These are phyloP conservation scores for Linum tenue DNA, from an alignment of 345 rosid species.

Conservation along the genomic window DNA sequence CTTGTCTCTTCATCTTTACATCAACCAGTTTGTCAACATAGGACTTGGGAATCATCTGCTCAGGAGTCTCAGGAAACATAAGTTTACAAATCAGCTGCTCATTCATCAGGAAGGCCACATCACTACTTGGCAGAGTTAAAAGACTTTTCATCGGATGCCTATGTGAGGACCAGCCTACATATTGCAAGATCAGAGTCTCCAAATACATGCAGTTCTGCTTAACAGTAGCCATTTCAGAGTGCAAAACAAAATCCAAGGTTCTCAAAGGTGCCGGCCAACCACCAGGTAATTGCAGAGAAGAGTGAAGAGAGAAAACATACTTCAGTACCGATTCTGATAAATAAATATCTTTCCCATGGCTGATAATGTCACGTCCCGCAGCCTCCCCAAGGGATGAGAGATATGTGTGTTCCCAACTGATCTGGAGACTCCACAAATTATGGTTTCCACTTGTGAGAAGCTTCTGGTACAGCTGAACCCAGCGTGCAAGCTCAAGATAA, in stretches of 20 bases:
- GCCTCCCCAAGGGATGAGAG: constrained; percentile 67
- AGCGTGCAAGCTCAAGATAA: constrained; percentile 78
- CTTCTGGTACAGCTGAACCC: constrained; percentile 76
- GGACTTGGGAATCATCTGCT: constrained; percentile 8
- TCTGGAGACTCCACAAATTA: constrained; percentile 69
- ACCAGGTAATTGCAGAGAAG: constrained; percentile 51
- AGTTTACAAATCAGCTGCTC: constrained; percentile 21
- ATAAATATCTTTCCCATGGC: constrained; percentile 39
- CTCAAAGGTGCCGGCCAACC: constrained; percentile 83
- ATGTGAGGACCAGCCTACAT: constrained; percentile 20
- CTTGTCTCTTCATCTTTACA: constrained; percentile 36
- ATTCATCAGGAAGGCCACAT: constrained; percentile 27
- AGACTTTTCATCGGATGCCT: constrained; percentile 16
- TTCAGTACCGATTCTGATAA: constrained; percentile 31
- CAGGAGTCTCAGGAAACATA: constrained; percentile 39
- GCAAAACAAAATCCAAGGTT: constrained; percentile 42
- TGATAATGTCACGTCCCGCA: constrained; percentile 49
- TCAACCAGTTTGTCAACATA: constrained; percentile 15
- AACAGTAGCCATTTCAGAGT: constrained; percentile 58
- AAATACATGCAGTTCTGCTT: constrained; percentile 75
- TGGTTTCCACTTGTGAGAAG: constrained; percentile 64
- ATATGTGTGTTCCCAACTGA: constrained; percentile 91
- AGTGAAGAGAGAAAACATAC: constrained; percentile 22
- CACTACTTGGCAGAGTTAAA: constrained; percentile 18
- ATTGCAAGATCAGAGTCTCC: constrained; percentile 64